A percentile compares a stretch with the other conserved stretches of the same genome.
Conservation (phyloP, 768 basidiomycete species). For the Kwoniella europaea region DNA sequence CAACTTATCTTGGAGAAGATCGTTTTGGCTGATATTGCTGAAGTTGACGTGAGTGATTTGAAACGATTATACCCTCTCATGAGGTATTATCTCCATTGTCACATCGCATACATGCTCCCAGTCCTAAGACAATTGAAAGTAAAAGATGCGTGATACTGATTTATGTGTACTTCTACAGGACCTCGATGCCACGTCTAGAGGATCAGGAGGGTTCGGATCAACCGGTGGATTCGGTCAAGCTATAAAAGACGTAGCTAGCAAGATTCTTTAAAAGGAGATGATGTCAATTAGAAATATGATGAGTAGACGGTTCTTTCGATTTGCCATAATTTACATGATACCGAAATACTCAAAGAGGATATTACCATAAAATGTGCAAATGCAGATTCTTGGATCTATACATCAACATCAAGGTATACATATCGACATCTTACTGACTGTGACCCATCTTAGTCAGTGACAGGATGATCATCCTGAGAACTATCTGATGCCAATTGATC, state of each 20-base stretch:
- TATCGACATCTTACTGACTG: background rate
- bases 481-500: too few species aligned
- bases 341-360: background rate
- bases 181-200: slow-evolving; percentile 82
- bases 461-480: background rate
- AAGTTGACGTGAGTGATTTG: slow-evolving; percentile 72
- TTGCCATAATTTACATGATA: too few species aligned
- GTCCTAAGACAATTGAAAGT: too few species aligned
- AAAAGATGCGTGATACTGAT: slow-evolving; percentile 3
- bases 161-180: slow-evolving; percentile 61
- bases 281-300: background rate
- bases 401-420: background rate
- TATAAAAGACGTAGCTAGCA: slow-evolving; percentile 25
- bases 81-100: too few species aligned
- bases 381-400: background rate
- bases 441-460: background rate
- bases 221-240: slow-evolving; percentile 73
- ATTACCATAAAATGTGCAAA: background rate
- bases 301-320: background rate
- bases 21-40: slow-evolving; percentile 78
- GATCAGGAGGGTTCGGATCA: slow-evolving; percentile 87
- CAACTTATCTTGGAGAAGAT: slow-evolving; percentile 93
- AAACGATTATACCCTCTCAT: too few species aligned
- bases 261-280: slow-evolving; percentile 14
- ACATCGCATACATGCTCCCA: background rate